phyloP scores from a whole-genome alignment of 768 basidiomycete genomes.

The Kwoniella sp. region DNA sequence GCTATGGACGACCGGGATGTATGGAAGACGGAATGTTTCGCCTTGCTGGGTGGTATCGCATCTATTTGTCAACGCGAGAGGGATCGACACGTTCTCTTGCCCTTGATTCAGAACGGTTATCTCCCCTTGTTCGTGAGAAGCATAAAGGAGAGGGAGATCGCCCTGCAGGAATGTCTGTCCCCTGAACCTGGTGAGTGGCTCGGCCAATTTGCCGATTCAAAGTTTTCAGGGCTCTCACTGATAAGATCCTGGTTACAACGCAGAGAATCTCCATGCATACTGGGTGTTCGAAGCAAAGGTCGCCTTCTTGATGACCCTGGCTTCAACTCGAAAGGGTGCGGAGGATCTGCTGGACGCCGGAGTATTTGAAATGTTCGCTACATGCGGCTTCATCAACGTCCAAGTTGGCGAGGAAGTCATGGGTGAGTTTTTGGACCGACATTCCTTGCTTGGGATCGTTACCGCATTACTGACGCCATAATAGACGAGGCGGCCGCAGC shows the following conservation, averaged over 20 bases:
- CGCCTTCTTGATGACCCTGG: slow-evolving; percentile 81
- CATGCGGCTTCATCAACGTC: slow-evolving; percentile 84
- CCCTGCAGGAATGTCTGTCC: slow-evolving; percentile 73
- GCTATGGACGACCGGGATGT: slow-evolving; percentile 93
- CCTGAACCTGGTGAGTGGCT: slow-evolving; percentile 78
- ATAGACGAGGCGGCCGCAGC: slow-evolving; percentile 56
- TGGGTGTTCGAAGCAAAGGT: slow-evolving; percentile 96
- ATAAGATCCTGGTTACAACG: background rate
- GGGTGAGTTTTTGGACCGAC: slow-evolving; percentile 59
- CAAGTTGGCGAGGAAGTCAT: slow-evolving; percentile 77
- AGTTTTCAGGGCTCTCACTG: background rate
- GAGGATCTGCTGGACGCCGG: slow-evolving; percentile 80
- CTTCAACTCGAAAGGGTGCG: slow-evolving; percentile 78
- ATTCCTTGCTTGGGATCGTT: no score
- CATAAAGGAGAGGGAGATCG: slow-evolving; percentile 76
- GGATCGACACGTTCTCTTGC: slow-evolving; percentile 64
- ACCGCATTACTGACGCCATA: slow-evolving; percentile 49
- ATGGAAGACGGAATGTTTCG: slow-evolving; percentile 94
- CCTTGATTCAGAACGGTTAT: slow-evolving; percentile 71
- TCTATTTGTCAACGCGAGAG: slow-evolving; percentile 71
- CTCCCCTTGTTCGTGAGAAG: slow-evolving; percentile 78
- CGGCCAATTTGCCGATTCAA: background rate
- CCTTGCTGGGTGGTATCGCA: slow-evolving; percentile 78
- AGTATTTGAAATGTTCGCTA: slow-evolving; percentile 70
- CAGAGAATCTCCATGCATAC: slow-evolving; percentile 84